Percentiles rank a stretch among this genome's conserved stretches.
These are phyloP conservation scores for Cutaneotrichosporon cavernicola DNA, from an alignment of 1,284 basidiomycete species.

Conservation along the genomic window DNA sequence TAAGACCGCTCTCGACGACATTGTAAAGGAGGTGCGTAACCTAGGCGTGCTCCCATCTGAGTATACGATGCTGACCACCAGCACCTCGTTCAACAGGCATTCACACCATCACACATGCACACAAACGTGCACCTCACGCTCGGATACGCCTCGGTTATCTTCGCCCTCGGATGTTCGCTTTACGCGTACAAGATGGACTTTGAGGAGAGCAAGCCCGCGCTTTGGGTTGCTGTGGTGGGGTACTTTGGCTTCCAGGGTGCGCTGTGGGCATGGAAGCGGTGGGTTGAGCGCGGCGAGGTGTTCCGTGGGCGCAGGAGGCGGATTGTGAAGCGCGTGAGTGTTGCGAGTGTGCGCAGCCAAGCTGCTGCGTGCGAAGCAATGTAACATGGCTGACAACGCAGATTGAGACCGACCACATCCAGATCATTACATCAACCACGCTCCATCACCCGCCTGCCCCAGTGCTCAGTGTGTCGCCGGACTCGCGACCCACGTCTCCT, in stretches of 20 bases:
- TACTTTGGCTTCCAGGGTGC: constrained; percentile 41
- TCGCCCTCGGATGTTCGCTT: constrained; percentile 73
- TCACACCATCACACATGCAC: constrained; percentile 79
- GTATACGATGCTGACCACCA: constrained; percentile 46
- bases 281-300: constrained; percentile 49
- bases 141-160: constrained; percentile 77
- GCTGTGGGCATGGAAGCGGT: constrained; percentile 50
- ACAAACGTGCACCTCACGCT: constrained; percentile 79
- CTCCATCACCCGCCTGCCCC: constrained; percentile 36
- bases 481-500: constrained; percentile 45
- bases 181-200: constrained; percentile 84
- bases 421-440: constrained; percentile 42
- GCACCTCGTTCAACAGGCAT: constrained; percentile 75
- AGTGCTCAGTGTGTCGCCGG: constrained; percentile 40
- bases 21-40: constrained; percentile 73
- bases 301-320: constrained; percentile 49
- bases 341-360: background rate
- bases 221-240: constrained; percentile 69
- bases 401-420: constrained; percentile 51
- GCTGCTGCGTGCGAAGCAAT: background rate
- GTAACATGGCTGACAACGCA: constrained; percentile 16
- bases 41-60: background rate
- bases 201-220: constrained; percentile 74
- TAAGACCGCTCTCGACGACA: constrained; percentile 87
- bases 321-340: constrained; percentile 51